These are phyloP conservation scores for Penicillium salamii DNA, from an alignment of 495 filamentous ascomycete species.

Conservation along the genomic window DNA sequence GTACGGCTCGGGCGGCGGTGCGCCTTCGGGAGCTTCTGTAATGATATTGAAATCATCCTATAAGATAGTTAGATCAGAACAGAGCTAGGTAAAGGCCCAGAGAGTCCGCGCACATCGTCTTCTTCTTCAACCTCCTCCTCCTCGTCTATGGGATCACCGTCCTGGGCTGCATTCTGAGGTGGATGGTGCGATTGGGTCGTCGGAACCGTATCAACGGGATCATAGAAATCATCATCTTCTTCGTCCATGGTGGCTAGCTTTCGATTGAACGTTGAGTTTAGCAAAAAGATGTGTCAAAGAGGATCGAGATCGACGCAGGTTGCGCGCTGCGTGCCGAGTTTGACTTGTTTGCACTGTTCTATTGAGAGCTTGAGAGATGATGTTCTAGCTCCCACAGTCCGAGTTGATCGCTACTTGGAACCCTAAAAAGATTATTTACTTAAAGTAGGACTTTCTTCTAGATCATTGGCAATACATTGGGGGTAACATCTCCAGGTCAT, in stretches of 20 bases:
- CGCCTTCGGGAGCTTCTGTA: constrained; percentile 75
- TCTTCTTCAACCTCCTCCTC: constrained; percentile 75
- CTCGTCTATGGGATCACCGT: constrained; percentile 62
- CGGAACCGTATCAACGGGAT: constrained; percentile 44
- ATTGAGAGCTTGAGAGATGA: not conserved
- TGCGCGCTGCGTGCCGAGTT: constrained; percentile 25
- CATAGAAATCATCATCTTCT: constrained; percentile 56
- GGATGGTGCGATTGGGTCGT: constrained; percentile 25
- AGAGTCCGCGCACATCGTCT: constrained; percentile 48
- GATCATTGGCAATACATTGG: too few species aligned
- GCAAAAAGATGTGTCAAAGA: constrained; percentile 16
- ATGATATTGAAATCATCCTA: constrained; percentile 91
- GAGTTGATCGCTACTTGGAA: too few species aligned
- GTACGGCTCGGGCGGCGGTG: constrained; percentile 64
- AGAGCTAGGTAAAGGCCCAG: not conserved
- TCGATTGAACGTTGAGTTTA: constrained; percentile 7
- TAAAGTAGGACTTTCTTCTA: too few species aligned
- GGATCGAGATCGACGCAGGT: constrained; percentile 16
- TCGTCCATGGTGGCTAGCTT: constrained; percentile 41
- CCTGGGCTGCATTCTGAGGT: constrained; percentile 27
- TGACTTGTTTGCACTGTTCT: constrained; percentile 34
- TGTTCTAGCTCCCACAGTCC: not conserved
- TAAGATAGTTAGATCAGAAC: constrained; percentile 1
- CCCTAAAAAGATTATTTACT: too few species aligned
- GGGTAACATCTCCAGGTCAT: too few species aligned